These are phyloP conservation scores for Podila minutissima DNA, from an alignment of 192 early-diverging fungal species.

Conservation along the genomic window DNA sequence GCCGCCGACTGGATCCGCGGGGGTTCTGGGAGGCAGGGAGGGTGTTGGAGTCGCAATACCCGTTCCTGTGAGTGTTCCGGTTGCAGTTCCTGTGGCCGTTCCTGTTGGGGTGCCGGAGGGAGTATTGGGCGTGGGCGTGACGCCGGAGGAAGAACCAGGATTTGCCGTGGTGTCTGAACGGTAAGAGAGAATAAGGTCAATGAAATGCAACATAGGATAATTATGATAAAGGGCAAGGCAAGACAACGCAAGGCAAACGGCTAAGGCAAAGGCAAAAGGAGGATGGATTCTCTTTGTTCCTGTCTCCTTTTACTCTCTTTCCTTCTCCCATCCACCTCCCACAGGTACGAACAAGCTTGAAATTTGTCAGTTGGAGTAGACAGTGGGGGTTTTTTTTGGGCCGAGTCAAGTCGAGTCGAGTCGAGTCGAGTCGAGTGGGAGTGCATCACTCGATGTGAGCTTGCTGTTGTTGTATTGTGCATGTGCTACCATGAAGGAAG, in stretches of 20 bases:
- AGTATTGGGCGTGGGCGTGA: background rate
- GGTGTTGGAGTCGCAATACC: background rate
- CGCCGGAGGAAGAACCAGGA: background rate
- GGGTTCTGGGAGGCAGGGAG: background rate
- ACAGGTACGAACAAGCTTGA: no score
- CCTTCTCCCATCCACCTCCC: background rate
- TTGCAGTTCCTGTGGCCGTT: background rate
- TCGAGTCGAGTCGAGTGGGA: no score
- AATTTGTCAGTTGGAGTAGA: no score
- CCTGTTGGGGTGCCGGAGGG: slow-evolving; percentile 12
- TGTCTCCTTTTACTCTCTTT: background rate
- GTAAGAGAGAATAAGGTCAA: background rate
- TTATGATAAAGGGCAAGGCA: background rate
- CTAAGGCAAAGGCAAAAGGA: background rate
- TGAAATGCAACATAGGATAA: background rate
- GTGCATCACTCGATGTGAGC: no score
- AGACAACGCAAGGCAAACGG: background rate
- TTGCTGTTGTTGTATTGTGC: no score
- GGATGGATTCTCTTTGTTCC: no score
- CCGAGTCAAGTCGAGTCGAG: no score
- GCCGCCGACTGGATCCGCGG: slow-evolving; percentile 9
- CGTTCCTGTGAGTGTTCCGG: background rate
- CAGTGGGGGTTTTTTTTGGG: no score
- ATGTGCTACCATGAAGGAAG: no score
- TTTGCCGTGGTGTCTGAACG: background rate